phyloP scores from a whole-genome alignment of 164 flowering plant genomes.

The Magnolia sinica region DNA sequence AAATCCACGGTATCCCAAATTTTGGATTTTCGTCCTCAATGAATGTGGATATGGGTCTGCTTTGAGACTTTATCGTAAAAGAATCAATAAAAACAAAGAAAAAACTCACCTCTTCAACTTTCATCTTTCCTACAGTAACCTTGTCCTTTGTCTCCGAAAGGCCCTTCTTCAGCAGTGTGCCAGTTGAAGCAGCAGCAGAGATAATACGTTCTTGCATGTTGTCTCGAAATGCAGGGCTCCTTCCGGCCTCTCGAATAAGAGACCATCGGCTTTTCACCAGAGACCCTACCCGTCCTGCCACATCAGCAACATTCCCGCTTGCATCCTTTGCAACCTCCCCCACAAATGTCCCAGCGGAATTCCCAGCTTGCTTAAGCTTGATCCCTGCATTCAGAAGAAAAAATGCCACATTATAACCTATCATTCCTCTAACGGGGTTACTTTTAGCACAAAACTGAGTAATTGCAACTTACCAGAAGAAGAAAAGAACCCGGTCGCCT shows the following conservation, averaged over 20 bases:
- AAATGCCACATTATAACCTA: background rate
- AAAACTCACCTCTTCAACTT: conserved; percentile 74
- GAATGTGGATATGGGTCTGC: background rate
- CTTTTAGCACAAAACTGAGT: background rate
- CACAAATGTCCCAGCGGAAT: conserved; percentile 67
- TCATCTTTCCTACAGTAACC: conserved; percentile 74
- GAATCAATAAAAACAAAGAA: background rate
- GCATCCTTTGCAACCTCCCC: conserved; percentile 83
- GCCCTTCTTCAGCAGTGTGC: conserved; percentile 66
- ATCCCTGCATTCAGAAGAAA: conserved; percentile 38
- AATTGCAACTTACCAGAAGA: conserved; percentile 52
- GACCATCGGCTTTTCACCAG: conserved; percentile 77
- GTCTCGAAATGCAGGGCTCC: conserved; percentile 57
- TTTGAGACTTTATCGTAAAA: background rate
- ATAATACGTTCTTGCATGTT: conserved; percentile 75
- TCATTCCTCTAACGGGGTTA: too few relatives aligned
- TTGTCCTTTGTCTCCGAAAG: conserved; percentile 82
- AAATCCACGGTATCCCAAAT: background rate
- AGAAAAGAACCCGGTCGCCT: conserved; percentile 72
- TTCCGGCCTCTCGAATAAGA: conserved; percentile 45
- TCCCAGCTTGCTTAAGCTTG: conserved; percentile 82
- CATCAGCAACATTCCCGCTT: conserved; percentile 68
- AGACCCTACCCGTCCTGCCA: conserved; percentile 73
- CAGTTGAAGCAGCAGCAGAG: conserved; percentile 80
- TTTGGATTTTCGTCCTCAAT: background rate